A percentile compares a stretch with the other conserved stretches of the same genome.
Evolutionary conservation across 2,329 filamentous ascomycete genomes (phyloP).

Genomic region (Aureobasidium sp.): DNA sequence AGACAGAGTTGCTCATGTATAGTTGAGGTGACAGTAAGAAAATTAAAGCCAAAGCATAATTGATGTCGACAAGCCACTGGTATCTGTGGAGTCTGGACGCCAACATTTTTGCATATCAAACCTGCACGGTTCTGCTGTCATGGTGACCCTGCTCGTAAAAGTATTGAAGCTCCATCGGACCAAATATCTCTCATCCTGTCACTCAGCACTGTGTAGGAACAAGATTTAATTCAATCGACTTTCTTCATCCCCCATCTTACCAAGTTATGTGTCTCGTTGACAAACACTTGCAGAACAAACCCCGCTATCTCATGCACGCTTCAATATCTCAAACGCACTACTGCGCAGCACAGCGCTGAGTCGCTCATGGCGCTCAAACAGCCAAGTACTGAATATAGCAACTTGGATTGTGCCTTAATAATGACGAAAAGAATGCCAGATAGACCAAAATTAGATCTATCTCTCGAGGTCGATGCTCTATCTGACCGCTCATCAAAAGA

Average conservation of each 20-base stretch:
- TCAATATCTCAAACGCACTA: conserved; percentile 6
- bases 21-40: background rate
- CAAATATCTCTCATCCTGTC: background rate
- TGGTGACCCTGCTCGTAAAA: background rate
- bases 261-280: background rate
- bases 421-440: background rate
- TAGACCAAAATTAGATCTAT: background rate
- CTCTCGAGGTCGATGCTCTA: background rate
- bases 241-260: background rate
- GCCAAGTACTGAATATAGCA: background rate
- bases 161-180: background rate
- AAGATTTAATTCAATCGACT: background rate
- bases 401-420: background rate
- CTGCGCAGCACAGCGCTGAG: conserved; percentile 3
- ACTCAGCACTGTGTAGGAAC: background rate
- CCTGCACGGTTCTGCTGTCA: background rate
- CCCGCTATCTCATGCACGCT: conserved; percentile 4
- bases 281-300: background rate
- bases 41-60: background rate
- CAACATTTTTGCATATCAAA: background rate
- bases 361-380: background rate
- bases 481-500: background rate
- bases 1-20: background rate
- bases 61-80: background rate
- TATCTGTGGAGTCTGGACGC: background rate